These are phyloP conservation scores for Raffaelea arxii DNA, from an alignment of 2,329 filamentous ascomycete species.

Conservation along the genomic window DNA sequence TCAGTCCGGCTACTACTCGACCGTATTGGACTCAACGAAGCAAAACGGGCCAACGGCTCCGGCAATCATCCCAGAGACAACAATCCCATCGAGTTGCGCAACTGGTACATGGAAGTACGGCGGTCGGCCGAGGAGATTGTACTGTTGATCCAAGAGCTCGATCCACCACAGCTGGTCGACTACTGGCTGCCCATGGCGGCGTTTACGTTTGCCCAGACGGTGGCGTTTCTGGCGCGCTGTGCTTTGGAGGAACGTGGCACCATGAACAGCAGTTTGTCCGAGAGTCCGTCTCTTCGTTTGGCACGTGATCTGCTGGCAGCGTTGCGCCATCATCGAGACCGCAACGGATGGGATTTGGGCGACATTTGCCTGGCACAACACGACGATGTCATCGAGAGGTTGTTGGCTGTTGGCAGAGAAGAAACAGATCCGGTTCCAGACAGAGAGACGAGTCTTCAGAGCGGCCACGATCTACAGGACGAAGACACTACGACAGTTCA, in stretches of 20 bases:
- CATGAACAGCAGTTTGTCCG: neutral
- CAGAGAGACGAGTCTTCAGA: too few species aligned
- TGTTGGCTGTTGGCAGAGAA: too few species aligned
- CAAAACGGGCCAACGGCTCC: neutral
- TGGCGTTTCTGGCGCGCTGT: slow-evolving; percentile 2
- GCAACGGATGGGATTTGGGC: slow-evolving; percentile 36
- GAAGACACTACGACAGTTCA: too few species aligned
- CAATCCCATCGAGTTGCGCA: too few species aligned
- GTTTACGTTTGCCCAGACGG: slow-evolving; percentile 1
- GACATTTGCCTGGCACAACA: slow-evolving; percentile 37
- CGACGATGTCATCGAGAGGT: neutral
- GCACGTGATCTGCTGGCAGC: neutral
- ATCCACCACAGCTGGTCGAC: neutral
- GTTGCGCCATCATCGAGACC: neutral
- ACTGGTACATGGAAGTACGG: neutral
- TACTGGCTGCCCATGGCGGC: slow-evolving; percentile 5
- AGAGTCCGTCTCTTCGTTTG: neutral
- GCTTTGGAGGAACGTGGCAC: neutral
- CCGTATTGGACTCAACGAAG: slow-evolving; percentile 34
- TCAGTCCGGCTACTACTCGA: slow-evolving; percentile 35
- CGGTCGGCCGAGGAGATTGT: slow-evolving; percentile 7
- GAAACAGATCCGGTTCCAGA: too few species aligned
- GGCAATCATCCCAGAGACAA: too few species aligned
- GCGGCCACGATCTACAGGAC: too few species aligned
- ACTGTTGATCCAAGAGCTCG: slow-evolving; percentile 1